These are phyloP conservation scores for Suillus variegatus DNA, from an alignment of 768 basidiomycete species.

Conservation along the genomic window DNA sequence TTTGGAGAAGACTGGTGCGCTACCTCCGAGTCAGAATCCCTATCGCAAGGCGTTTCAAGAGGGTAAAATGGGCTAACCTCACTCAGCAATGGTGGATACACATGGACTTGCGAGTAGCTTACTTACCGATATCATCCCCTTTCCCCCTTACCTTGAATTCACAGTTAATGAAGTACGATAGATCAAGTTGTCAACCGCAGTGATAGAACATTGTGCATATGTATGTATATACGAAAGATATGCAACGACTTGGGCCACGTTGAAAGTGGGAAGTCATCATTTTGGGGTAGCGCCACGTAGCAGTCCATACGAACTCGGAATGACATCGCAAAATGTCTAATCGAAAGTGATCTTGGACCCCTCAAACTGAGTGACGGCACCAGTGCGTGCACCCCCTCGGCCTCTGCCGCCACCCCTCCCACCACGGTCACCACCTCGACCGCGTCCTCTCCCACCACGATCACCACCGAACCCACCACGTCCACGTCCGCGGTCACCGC, in stretches of 20 bases:
- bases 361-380: slow-evolving; percentile 51
- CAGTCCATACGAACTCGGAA: background rate
- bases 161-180: slow-evolving; percentile 1
- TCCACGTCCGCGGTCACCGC: slow-evolving; percentile 46
- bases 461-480: slow-evolving; percentile 49
- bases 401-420: slow-evolving; percentile 36
- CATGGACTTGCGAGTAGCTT: background rate
- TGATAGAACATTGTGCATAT: background rate
- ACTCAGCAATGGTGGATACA: background rate
- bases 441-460: slow-evolving; percentile 42
- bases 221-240: slow-evolving; percentile 6
- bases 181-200: background rate
- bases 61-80: slow-evolving; percentile 13
- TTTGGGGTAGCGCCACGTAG: background rate
- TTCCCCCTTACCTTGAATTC: background rate
- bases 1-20: slow-evolving; percentile 72
- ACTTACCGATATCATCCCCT: background rate
- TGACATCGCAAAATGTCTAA: slow-evolving; percentile 9
- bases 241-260: background rate
- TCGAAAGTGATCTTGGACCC: slow-evolving; percentile 56
- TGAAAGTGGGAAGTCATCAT: background rate
- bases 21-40: slow-evolving; percentile 68
- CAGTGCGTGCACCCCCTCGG: slow-evolving; percentile 50
- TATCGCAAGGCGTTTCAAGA: slow-evolving; percentile 66
- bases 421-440: slow-evolving; percentile 39